phyloP scores from a whole-genome alignment of 164 flowering plant species.

The Platanus orientalis region DNA sequence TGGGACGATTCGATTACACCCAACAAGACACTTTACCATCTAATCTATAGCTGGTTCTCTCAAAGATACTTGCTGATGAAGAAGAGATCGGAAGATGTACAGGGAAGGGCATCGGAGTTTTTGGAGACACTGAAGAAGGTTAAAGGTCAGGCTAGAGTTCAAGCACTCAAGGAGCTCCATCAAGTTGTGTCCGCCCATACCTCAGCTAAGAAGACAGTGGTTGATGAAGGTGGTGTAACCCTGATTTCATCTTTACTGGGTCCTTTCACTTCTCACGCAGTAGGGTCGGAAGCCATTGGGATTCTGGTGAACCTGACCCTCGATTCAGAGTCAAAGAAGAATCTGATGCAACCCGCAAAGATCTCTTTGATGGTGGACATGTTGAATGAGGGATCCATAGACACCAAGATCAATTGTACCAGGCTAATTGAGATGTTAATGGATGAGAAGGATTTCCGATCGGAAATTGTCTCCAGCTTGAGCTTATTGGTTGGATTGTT shows the following conservation, averaged over 20 bases:
- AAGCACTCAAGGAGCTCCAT: slow-evolving; percentile 65
- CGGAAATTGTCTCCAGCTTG: slow-evolving; percentile 63
- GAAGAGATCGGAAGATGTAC: slow-evolving; percentile 80
- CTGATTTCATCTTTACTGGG: slow-evolving; percentile 63
- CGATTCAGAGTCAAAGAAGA: slow-evolving; percentile 53
- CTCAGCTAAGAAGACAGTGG: slow-evolving; percentile 58
- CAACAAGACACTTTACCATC: slow-evolving; percentile 47
- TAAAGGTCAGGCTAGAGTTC: slow-evolving; percentile 79
- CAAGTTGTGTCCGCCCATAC: slow-evolving; percentile 49
- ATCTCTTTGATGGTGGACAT: slow-evolving; percentile 76
- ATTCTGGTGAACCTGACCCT: slow-evolving; percentile 68
- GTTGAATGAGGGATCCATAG: slow-evolving; percentile 79
- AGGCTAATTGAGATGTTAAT: slow-evolving; percentile 56
- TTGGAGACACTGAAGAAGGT: slow-evolving; percentile 64
- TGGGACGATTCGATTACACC: slow-evolving; percentile 60
- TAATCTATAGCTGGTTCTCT: slow-evolving; percentile 62
- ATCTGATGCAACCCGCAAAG: slow-evolving; percentile 74
- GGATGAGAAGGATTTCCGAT: slow-evolving; percentile 53
- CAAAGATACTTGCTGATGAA: slow-evolving; percentile 65
- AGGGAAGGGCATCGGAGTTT: slow-evolving; percentile 69
- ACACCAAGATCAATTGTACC: slow-evolving; percentile 77
- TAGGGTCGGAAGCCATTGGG: slow-evolving; percentile 75
- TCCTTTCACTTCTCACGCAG: slow-evolving; percentile 83
- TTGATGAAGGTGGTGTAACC: slow-evolving; percentile 61
- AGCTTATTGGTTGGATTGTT: slow-evolving; percentile 79